A percentile compares a stretch with the other conserved stretches of the same genome.
Conservation (phyloP, 257 asterid genomes). For the Hygrophila difformis region DNA sequence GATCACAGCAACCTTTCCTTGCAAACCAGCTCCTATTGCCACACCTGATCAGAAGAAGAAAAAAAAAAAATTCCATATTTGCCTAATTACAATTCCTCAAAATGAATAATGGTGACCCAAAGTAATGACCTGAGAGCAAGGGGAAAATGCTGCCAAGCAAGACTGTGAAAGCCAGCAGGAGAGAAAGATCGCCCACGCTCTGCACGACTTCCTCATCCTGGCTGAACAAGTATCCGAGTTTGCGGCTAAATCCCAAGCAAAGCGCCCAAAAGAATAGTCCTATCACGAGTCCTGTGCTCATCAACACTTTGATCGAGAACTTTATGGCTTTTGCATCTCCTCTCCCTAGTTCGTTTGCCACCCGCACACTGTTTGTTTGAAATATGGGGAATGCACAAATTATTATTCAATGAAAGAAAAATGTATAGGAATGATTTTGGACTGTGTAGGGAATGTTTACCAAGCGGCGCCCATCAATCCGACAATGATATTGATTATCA, state of each 20-base stretch:
- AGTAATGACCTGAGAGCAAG: conserved; percentile 51
- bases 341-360: conserved; percentile 71
- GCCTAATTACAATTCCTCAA: neutral
- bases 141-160: conserved; percentile 65
- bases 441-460: conserved; percentile 20
- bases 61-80: neutral
- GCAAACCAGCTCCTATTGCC: conserved; percentile 56
- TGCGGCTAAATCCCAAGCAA: conserved; percentile 43
- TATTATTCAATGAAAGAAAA: neutral
- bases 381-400: too few species aligned
- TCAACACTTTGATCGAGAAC: conserved; percentile 57
- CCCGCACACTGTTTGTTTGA: conserved; percentile 58
- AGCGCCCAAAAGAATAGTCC: conserved; percentile 38
- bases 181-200: conserved; percentile 43
- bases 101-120: conserved; percentile 4
- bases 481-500: conserved; percentile 50
- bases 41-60: conserved; percentile 24
- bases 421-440: neutral
- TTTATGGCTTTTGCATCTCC: conserved; percentile 66
- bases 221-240: conserved; percentile 51
- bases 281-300: conserved; percentile 33
- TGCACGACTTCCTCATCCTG: conserved; percentile 35
- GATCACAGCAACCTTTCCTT: conserved; percentile 33
- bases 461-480: conserved; percentile 55
- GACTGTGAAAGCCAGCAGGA: conserved; percentile 50